Evolutionary conservation across 371 early-diverging fungal species (phyloP).

Genomic region (Saksenaea oblongispora): DNA sequence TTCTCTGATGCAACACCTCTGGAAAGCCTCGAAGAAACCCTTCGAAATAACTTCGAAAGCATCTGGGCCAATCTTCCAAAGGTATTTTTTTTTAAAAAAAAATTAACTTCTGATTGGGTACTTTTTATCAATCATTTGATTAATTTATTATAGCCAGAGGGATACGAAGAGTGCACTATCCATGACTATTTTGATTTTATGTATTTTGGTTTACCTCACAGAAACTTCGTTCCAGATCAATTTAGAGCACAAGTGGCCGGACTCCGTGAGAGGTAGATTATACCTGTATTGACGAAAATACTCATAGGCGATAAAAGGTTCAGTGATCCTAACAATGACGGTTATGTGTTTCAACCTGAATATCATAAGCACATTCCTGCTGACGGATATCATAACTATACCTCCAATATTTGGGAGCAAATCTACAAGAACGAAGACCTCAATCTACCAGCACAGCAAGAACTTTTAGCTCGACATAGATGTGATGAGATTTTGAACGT

Average conservation of each 20-base stretch:
- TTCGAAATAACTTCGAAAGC: constrained; percentile 83
- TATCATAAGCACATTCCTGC: constrained; percentile 94
- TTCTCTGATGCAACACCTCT: constrained; percentile 89
- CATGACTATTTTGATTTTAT: constrained; percentile 92
- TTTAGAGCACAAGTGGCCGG: constrained; percentile 76
- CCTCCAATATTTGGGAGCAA: constrained; percentile 92
- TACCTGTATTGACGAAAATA: not conserved
- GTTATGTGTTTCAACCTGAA: constrained; percentile 83
- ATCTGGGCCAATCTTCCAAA: constrained; percentile 90
- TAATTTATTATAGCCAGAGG: constrained; percentile 65
- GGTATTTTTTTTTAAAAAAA: constrained; percentile 48
- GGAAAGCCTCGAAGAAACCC: constrained; percentile 72
- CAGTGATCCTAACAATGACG: constrained; percentile 60
- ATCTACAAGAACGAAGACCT: constrained; percentile 92
- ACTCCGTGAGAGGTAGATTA: constrained; percentile 66
- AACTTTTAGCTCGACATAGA: constrained; percentile 95
- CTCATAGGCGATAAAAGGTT: no score
- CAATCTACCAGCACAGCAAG: constrained; percentile 97
- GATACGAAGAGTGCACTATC: constrained; percentile 75
- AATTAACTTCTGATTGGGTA: no score
- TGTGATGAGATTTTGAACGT: constrained; percentile 96
- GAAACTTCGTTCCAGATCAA: constrained; percentile 77
- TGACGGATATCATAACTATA: constrained; percentile 92
- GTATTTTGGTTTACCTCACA: constrained; percentile 92
- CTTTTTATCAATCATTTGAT: not conserved